phyloP scores from a whole-genome alignment of 2,329 filamentous ascomycete genomes.

The Fusarium papillatum region DNA sequence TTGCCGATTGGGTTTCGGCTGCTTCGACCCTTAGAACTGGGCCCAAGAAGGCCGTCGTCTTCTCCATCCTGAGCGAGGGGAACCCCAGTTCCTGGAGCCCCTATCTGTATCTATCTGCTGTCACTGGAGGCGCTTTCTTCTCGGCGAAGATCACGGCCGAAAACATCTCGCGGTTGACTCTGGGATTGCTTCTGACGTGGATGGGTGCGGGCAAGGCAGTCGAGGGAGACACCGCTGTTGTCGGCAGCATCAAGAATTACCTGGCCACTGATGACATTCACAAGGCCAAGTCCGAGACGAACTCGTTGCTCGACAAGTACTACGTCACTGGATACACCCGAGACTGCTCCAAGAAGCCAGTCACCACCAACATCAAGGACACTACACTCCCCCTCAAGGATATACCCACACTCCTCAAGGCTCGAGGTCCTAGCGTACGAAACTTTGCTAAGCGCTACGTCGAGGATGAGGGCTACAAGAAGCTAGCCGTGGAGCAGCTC shows the following conservation, averaged over 20 bases:
- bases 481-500: constrained; percentile 54
- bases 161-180: constrained; percentile 56
- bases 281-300: constrained; percentile 9
- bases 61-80: constrained; percentile 53
- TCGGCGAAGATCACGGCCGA: constrained; percentile 42
- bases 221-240: constrained; percentile 15
- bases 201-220: constrained; percentile 36
- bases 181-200: constrained; percentile 45
- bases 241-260: constrained; percentile 25
- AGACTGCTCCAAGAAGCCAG: neutral
- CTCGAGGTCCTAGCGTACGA: constrained; percentile 39
- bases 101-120: constrained; percentile 56
- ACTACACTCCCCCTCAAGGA: constrained; percentile 33
- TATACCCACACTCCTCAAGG: constrained; percentile 41
- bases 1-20: constrained; percentile 60
- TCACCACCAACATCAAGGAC: constrained; percentile 12
- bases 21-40: constrained; percentile 48
- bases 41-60: constrained; percentile 58
- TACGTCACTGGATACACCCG: neutral
- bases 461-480: constrained; percentile 53
- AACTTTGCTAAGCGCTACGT: constrained; percentile 58
- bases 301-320: constrained; percentile 1
- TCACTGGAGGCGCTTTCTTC: constrained; percentile 58
- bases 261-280: constrained; percentile 26
- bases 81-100: constrained; percentile 43